phyloP scores from a whole-genome alignment of 306 rosid genomes.

The Begonia fuchsioides region DNA sequence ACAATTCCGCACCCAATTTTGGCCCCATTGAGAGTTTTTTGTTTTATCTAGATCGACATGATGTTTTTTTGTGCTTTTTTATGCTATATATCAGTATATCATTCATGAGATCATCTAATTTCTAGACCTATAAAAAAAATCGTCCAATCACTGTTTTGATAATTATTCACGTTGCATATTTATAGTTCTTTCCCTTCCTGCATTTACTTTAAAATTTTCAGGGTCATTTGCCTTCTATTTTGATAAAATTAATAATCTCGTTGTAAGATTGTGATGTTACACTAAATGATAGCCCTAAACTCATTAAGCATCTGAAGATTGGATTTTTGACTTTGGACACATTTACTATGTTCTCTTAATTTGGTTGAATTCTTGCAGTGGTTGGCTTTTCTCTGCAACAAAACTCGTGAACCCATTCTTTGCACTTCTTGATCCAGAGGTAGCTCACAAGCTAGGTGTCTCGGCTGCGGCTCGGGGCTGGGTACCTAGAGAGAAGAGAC shows the following conservation, averaged over 20 bases:
- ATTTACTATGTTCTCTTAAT: constrained; percentile 5
- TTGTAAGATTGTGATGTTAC: not conserved
- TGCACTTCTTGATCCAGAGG: constrained; percentile 81
- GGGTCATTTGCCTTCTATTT: too few species aligned
- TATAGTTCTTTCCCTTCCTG: too few species aligned
- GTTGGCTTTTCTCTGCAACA: constrained; percentile 92
- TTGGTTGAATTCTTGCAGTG: constrained; percentile 40
- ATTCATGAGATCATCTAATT: too few species aligned
- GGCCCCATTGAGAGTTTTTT: too few species aligned
- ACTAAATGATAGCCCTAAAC: not conserved
- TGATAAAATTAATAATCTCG: not conserved
- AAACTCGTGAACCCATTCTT: constrained; percentile 86
- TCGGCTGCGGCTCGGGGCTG: constrained; percentile 93
- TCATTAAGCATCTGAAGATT: not conserved
- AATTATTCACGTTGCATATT: too few species aligned
- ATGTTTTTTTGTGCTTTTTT: too few species aligned
- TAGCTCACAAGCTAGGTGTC: constrained; percentile 72
- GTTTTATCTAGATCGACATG: too few species aligned
- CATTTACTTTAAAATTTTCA: too few species aligned
- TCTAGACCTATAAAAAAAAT: too few species aligned
- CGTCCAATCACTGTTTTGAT: too few species aligned
- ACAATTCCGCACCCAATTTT: too few species aligned
- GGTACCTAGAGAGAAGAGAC: constrained; percentile 96
- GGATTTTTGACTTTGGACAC: constrained; percentile 6
- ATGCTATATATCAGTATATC: too few species aligned